A percentile compares a stretch with the other conserved stretches of the same genome.
These are phyloP conservation scores for Vaccinium darrowii DNA, from an alignment of 148 eudicot species.

Conservation along the genomic window DNA sequence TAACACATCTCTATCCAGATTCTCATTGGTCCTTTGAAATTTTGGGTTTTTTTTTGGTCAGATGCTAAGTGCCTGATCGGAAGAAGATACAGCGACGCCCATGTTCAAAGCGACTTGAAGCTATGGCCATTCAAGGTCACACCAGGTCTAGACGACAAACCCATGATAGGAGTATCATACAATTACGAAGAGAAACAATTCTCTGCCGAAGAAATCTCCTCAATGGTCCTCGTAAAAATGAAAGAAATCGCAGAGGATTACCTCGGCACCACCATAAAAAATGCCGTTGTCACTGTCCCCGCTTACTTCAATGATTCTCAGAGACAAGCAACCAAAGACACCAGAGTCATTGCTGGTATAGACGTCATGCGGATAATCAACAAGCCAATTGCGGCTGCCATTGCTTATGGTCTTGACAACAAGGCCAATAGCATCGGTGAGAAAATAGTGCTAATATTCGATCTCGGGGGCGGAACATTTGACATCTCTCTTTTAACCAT, in stretches of 20 bases:
- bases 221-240: slow-evolving; percentile 1
- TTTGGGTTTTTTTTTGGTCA: not conserved
- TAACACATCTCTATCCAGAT: not conserved
- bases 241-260: not conserved
- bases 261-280: not conserved
- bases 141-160: not conserved
- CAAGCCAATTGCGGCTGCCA: no score
- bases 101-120: not conserved
- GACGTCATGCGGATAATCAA: no score
- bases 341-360: no score
- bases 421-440: no score
- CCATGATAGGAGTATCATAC: not conserved
- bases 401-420: no score
- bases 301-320: no score
- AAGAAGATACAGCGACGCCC: not conserved
- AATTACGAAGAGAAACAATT: not conserved
- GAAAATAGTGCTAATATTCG: no score
- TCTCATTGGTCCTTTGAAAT: not conserved
- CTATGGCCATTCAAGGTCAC: not conserved
- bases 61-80: slow-evolving; percentile 5
- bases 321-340: no score
- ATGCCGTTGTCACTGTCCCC: not conserved
- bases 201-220: slow-evolving; percentile 8
- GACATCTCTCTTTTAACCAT: no score
- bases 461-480: no score